These are phyloP conservation scores for Pneumocystis murina DNA, from an alignment of 1,139 yeast species.

Conservation along the genomic window DNA sequence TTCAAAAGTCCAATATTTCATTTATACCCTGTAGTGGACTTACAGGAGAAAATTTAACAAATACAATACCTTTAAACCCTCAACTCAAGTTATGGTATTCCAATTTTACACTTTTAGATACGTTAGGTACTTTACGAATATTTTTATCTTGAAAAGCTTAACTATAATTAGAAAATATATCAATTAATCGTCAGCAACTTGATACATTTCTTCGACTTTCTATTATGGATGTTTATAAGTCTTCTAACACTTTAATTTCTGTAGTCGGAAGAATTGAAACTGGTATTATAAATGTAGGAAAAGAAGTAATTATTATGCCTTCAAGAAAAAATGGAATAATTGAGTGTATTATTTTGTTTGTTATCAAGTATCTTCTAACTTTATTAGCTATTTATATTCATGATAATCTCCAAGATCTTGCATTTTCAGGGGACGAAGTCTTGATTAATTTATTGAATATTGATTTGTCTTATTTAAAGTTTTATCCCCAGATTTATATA, in stretches of 20 bases:
- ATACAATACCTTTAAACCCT: constrained; percentile 20
- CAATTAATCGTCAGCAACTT: constrained; percentile 15
- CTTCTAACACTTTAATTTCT: constrained; percentile 22
- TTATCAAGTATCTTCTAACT: constrained; percentile 19
- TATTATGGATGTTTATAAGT: constrained; percentile 27
- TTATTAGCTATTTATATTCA: constrained; percentile 7
- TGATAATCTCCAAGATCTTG: constrained; percentile 25
- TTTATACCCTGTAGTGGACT: constrained; percentile 83
- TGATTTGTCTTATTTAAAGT: constrained; percentile 33
- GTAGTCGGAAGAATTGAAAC: constrained; percentile 59
- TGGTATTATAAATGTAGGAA: constrained; percentile 68
- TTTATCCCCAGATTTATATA: not conserved
- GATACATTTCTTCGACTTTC: constrained; percentile 28
- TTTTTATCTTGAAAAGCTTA: not conserved
- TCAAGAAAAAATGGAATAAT: constrained; percentile 28
- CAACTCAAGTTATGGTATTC: constrained; percentile 21
- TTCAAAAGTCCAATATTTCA: constrained; percentile 32
- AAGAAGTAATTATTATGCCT: constrained; percentile 51
- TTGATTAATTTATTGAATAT: constrained; percentile 42
- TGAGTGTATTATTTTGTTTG: constrained; percentile 26
- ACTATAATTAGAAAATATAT: constrained; percentile 25
- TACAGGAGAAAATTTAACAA: constrained; percentile 56
- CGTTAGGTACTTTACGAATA: not conserved
- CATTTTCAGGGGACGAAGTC: constrained; percentile 57
- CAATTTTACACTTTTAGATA: constrained; percentile 37